phyloP scores from a whole-genome alignment of 2,329 filamentous ascomycete species.

The Cladosporium sp. region DNA sequence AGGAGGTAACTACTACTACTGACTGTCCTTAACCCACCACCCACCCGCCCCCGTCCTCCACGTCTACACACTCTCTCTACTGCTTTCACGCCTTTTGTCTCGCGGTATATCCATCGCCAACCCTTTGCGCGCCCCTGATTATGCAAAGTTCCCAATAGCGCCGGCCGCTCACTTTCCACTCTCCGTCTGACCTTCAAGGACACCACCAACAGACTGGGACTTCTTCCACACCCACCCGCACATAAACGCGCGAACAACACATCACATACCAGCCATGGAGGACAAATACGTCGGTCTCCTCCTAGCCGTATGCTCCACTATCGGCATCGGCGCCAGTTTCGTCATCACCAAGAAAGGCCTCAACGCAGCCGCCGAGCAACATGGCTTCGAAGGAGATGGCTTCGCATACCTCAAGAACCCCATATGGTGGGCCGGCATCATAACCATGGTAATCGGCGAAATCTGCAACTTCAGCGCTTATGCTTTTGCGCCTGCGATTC shows the following conservation, averaged over 20 bases:
- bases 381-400: slow-evolving; percentile 95
- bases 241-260: background rate
- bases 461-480: slow-evolving; percentile 97
- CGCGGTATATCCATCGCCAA: background rate
- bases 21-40: background rate
- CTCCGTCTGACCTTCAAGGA: slow-evolving; percentile 4
- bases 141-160: slow-evolving; percentile 12
- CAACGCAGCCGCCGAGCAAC: slow-evolving; percentile 81
- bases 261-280: slow-evolving; percentile 20
- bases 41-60: background rate
- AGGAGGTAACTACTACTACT: background rate
- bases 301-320: slow-evolving; percentile 67
- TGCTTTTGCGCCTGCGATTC: slow-evolving; percentile 95
- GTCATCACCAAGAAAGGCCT: slow-evolving; percentile 99
- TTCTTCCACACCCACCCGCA: background rate
- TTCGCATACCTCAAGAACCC: slow-evolving; percentile 91
- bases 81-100: background rate
- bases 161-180: slow-evolving; percentile 8
- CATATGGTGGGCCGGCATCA: slow-evolving; percentile 95
- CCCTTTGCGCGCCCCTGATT: slow-evolving; percentile 6
- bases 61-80: slow-evolving; percentile 1
- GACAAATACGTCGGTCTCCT: slow-evolving; percentile 70
- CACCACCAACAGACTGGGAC: slow-evolving; percentile 1
- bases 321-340: slow-evolving; percentile 74
- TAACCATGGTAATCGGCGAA: slow-evolving; percentile 86